phyloP scores from a whole-genome alignment of 2,329 filamentous ascomycete species.

The Fusarium anthophilum region DNA sequence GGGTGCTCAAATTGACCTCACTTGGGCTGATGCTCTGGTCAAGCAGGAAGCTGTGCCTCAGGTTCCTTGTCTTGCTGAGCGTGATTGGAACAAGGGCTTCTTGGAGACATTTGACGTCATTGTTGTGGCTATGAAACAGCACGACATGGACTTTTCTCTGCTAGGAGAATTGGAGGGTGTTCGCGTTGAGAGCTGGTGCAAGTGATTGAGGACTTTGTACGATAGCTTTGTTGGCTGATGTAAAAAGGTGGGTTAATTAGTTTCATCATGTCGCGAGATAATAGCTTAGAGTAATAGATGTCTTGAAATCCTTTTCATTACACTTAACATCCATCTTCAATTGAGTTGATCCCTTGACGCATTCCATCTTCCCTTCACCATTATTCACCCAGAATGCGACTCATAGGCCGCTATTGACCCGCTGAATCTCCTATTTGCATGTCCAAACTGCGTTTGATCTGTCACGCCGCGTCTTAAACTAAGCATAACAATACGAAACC shows the following conservation, averaged over 20 bases:
- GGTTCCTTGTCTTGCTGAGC: not conserved
- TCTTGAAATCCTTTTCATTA: not conserved
- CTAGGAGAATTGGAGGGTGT: not conserved
- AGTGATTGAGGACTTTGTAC: not conserved
- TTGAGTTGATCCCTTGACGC: rapidly evolving
- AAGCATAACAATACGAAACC: no score
- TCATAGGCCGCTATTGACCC: no score
- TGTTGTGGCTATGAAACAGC: not conserved
- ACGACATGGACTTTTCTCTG: not conserved
- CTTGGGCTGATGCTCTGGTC: not conserved
- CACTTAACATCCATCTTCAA: rapidly evolving
- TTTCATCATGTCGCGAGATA: no score
- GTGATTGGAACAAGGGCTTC: not conserved
- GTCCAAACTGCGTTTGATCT: not conserved
- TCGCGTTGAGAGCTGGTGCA: not conserved
- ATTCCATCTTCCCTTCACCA: not conserved
- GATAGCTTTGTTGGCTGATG: not conserved
- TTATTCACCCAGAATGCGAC: no score
- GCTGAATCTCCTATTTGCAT: rapidly evolving
- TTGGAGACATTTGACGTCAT: not conserved
- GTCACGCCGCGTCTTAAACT: not conserved
- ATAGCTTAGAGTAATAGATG: not conserved
- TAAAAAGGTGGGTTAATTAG: no score
- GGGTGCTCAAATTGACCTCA: not conserved
- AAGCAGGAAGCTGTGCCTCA: not conserved